Evolutionary conservation across 495 filamentous ascomycete genomes (phyloP), one percentile per base, ranked within the genome.

Genomic region (Penicillium ucsense): DNA sequence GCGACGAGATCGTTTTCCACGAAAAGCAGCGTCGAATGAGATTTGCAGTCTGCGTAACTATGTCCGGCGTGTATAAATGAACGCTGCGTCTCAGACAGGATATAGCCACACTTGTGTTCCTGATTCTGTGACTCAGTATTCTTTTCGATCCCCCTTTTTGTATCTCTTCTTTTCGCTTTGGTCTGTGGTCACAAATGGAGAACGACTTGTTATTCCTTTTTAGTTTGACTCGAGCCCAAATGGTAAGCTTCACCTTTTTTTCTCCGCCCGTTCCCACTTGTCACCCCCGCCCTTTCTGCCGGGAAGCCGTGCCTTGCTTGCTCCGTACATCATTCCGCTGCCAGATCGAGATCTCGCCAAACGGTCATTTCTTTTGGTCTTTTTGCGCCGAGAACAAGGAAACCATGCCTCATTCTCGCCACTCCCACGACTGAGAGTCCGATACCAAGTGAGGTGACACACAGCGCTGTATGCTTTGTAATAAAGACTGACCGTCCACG

Each of bases 381-480:
- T 34, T 29, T 39, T 39, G 28, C 28, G 33, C 6, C 28, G 6
- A 46, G 34, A 46, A 20, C 20, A 20, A 20, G 33, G 35, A 36
- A 33, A 43, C 4, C 31, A 46, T 46, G 35, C 44, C 27, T 11
- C 8, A 38, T 48, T 8, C 29, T 45, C 46, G 41, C 28, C 42
- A 28, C 31, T 28, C 11, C 38, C 30, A 27, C 43, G 43, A 35
- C 44, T 39, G 36, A 40, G 27, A 38, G 42, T 41, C 28, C 49
- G 52, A 44, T 35, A 46, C 49, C 45, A 42, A 49, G 40, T 48
- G 49, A 46, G 49, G 20, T 2, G 20, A 20, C 20, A 49, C 27
- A 45, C 46, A 40, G 45, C 40, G 31, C 46, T 36, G 29, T 41
- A 41, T 41, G 39, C 39, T 4, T 8, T 40, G 12, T 10, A 11